These are phyloP conservation scores for Calonectria honghensis DNA, from an alignment of 2,329 filamentous ascomycete species.

Conservation along the genomic window DNA sequence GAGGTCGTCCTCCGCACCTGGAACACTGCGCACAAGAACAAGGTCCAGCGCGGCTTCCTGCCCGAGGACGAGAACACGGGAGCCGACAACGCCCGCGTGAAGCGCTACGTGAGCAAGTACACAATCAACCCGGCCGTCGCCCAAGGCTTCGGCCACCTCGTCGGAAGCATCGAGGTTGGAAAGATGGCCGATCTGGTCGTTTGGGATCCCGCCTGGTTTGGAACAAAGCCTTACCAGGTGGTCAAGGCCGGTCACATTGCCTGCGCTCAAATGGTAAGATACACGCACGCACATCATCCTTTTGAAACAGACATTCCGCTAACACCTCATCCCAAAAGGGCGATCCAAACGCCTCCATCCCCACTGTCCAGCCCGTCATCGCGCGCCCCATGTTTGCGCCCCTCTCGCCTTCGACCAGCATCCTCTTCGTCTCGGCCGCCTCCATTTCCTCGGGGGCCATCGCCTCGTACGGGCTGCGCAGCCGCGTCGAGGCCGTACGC, in stretches of 20 bases:
- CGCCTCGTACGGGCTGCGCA: constrained; percentile 83
- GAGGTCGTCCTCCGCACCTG: constrained; percentile 95
- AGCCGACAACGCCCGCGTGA: constrained; percentile 94
- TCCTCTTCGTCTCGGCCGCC: constrained; percentile 88
- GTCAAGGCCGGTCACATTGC: constrained; percentile 93
- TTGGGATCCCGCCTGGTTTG: constrained; percentile 91
- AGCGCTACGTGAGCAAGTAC: constrained; percentile 95
- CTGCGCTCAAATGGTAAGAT: constrained; percentile 85
- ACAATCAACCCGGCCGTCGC: constrained; percentile 95
- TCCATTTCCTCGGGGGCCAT: constrained; percentile 81
- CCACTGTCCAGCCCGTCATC: constrained; percentile 89
- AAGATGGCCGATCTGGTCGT: constrained; percentile 93
- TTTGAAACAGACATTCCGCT: not conserved
- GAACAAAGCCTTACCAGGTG: constrained; percentile 87
- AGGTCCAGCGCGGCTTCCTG: constrained; percentile 85
- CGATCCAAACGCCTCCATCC: constrained; percentile 88
- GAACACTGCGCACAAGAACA: constrained; percentile 99
- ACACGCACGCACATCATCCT: not conserved
- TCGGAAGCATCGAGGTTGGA: constrained; percentile 91
- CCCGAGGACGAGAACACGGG: constrained; percentile 85
- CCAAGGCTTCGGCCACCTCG: constrained; percentile 90
- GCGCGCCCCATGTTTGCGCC: constrained; percentile 91
- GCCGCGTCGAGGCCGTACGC: constrained; percentile 86
- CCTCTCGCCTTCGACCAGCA: constrained; percentile 80
- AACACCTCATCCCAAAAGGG: constrained; percentile 68